A percentile compares a stretch with the other conserved stretches of the same genome.
Conservation (phyloP, 1,139 yeast genomes). For the Maudiozyma humilis region DNA sequence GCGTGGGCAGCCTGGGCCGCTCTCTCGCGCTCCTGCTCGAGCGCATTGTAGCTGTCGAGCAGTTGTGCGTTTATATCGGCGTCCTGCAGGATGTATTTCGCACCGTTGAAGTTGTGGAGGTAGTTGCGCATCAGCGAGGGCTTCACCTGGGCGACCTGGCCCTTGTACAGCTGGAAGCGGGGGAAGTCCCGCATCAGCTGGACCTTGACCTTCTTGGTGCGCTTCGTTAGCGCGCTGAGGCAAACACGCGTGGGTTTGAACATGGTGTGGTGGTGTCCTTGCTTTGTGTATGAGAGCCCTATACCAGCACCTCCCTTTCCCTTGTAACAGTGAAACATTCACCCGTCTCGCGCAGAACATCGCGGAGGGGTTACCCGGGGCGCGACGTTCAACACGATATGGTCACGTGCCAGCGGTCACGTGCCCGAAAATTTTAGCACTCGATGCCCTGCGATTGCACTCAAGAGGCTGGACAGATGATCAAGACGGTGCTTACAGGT, state of each 20-base stretch:
- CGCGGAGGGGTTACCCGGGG: too few species aligned
- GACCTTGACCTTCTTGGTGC: conserved; percentile 48
- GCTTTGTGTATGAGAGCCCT: too few species aligned
- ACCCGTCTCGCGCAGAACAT: too few species aligned
- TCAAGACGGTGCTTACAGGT: too few species aligned
- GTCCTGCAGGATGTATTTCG: conserved; percentile 44
- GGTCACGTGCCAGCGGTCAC: too few species aligned
- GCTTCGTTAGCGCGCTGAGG: conserved; percentile 32
- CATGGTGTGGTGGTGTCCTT: conserved; percentile 12
- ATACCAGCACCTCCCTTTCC: not conserved
- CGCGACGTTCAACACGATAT: too few species aligned
- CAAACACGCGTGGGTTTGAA: conserved; percentile 19
- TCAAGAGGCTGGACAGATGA: too few species aligned
- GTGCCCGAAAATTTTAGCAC: too few species aligned
- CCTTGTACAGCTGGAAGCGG: conserved; percentile 48
- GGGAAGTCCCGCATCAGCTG: conserved; percentile 65
- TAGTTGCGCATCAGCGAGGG: conserved; percentile 79
- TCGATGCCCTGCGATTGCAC: too few species aligned
- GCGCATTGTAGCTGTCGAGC: conserved; percentile 7
- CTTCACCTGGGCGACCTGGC: conserved; percentile 68
- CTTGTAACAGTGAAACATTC: not conserved
- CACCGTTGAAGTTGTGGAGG: conserved; percentile 63
- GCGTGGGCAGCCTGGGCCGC: not conserved
- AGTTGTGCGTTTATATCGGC: conserved; percentile 9
- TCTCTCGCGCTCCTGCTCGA: conserved; percentile 7